Evolutionary conservation across 495 filamentous ascomycete species (phyloP), one percentile per base, ranked within the genome.

Genomic region (Penicillium silybi): DNA sequence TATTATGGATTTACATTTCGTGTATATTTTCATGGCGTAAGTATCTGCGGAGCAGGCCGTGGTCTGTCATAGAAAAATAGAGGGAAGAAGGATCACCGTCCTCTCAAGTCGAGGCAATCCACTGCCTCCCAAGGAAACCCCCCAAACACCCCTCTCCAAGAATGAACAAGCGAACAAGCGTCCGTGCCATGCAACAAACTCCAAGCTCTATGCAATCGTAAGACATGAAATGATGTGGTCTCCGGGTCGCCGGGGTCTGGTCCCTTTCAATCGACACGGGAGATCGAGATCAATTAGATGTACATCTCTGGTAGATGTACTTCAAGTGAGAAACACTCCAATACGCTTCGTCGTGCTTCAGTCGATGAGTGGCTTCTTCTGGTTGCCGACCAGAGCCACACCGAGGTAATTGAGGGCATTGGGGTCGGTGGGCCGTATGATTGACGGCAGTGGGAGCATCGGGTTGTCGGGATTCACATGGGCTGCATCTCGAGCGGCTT

Each of bases 361-460:
- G 72, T 98, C 89, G 54, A 98, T 97, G 48, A 96, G 68, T 41
- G 88, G 86, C 64, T 92, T 97, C 70, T 93, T 85, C 49, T 88
- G 81, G 2, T 88, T 87, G 15, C 87, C 89, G 18, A 97, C 89
- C 62, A 92, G 83, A 23, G 92, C 87, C 49, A 93, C 80, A 4
- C 92, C 92, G 8, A 97, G 73, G 35, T 85, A 78, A 43, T 82
- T 78, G 52, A 96, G 77, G 29, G 90, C 87, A 44, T 89, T 81
- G 37, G 77, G 81, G 60, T 97, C 92, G 51, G 77, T 79, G 3
- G 89, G 83, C 27, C 85, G 79, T 40, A 97, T 82, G 52, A 98
- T 96, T 16, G 80, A 82, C 44, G 84, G 83, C 6, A 91, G 82
- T 2, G 93, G 91, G 10, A 97, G 68, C 82, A 90, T 87, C 0